Percentiles rank a stretch among this genome's conserved stretches.
phyloP scores from a whole-genome alignment of 2,329 filamentous ascomycete species.

The Fusarium agapanthi region DNA sequence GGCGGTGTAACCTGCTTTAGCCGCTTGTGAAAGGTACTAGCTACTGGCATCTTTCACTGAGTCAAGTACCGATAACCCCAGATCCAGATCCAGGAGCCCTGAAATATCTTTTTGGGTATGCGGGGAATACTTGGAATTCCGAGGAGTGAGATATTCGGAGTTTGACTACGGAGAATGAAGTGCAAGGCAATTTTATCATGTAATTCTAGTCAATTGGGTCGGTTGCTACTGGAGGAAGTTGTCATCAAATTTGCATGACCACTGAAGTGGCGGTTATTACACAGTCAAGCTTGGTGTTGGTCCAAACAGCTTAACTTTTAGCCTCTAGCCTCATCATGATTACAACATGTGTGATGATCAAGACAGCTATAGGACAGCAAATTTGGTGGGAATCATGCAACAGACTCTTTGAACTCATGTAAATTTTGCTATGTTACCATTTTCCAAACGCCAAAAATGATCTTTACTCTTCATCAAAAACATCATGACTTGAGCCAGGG shows the following conservation, averaged over 20 bases:
- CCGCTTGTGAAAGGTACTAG: neutral
- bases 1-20: neutral
- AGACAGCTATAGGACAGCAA: neutral
- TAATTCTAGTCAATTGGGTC: slow-evolving; percentile 9
- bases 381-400: neutral
- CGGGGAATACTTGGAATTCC: slow-evolving; percentile 27
- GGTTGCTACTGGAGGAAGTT: neutral
- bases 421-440: slow-evolving; percentile 5
- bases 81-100: slow-evolving; percentile 1
- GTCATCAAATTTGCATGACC: neutral
- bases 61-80: slow-evolving; percentile 33
- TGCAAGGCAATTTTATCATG: slow-evolving; percentile 10
- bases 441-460: slow-evolving; percentile 22
- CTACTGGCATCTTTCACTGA: slow-evolving; percentile 26
- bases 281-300: neutral
- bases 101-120: slow-evolving; percentile 9
- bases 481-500: slow-evolving; percentile 41
- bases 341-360: neutral
- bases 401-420: neutral
- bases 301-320: neutral
- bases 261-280: neutral
- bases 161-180: slow-evolving; percentile 18
- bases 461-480: slow-evolving; percentile 5
- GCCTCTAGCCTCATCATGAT: slow-evolving; percentile 7
- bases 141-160: slow-evolving; percentile 18